These are phyloP conservation scores for Tolypocladium tundrense DNA, from an alignment of 2,329 filamentous ascomycete genomes.

Conservation along the genomic window DNA sequence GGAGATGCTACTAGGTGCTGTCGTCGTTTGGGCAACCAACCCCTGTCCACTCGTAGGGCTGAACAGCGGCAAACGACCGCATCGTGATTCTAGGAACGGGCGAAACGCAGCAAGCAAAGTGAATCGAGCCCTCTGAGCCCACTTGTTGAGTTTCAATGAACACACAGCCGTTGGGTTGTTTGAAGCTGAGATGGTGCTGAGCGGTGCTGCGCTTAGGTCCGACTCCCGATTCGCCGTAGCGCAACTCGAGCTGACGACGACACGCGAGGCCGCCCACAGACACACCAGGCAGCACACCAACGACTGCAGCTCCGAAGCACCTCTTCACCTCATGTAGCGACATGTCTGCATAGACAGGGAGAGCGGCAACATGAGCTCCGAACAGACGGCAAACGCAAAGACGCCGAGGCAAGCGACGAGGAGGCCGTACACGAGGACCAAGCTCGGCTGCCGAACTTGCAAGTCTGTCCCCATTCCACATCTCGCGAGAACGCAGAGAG, in stretches of 20 bases:
- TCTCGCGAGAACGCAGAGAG: too few relatives aligned
- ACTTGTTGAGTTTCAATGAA: neutral
- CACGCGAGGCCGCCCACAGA: neutral
- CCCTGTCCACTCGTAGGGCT: neutral
- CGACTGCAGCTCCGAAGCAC: neutral
- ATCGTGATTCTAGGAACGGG: too few relatives aligned
- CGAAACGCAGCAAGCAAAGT: too few relatives aligned
- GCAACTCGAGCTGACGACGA: neutral
- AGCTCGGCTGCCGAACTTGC: neutral
- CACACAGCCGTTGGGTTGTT: neutral
- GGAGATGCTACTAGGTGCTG: neutral
- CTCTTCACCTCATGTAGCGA: neutral
- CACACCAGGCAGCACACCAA: neutral
- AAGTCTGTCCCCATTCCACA: neutral
- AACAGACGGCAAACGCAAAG: neutral
- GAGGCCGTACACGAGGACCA: neutral
- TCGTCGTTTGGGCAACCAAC: neutral
- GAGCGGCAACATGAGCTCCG: neutral
- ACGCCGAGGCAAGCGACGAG: neutral
- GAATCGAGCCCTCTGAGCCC: too few relatives aligned
- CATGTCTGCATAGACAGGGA: too few relatives aligned
- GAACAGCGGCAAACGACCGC: neutral
- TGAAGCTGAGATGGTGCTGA: neutral
- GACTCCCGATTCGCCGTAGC: neutral
- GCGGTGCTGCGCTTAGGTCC: neutral